Conservation (phyloP, 257 asterid species). For the Pogostemon cablin region DNA sequence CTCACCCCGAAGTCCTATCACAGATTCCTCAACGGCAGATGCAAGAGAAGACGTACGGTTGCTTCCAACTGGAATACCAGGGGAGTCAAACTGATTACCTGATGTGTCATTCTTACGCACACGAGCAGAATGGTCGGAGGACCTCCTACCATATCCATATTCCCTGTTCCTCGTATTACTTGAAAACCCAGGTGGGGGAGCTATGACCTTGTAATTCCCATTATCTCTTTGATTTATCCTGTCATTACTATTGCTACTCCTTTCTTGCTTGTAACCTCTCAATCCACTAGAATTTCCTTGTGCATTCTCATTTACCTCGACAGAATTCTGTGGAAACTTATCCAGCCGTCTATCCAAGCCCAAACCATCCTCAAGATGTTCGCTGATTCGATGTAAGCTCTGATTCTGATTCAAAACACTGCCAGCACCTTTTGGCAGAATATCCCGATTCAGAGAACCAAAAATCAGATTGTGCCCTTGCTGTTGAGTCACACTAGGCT, state of each 20-base stretch:
- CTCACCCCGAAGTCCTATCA: slow-evolving; percentile 37
- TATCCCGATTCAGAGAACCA: slow-evolving; percentile 52
- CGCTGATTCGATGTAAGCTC: slow-evolving; percentile 29
- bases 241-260: slow-evolving; percentile 30
- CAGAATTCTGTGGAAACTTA: slow-evolving; percentile 36
- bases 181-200: slow-evolving; percentile 58
- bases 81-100: slow-evolving; percentile 46
- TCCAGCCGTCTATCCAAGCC: slow-evolving; percentile 38
- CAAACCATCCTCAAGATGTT: slow-evolving; percentile 31
- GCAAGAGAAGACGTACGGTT: slow-evolving; percentile 43
- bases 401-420: slow-evolving; percentile 27
- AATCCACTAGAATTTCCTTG: slow-evolving; percentile 36
- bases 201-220: slow-evolving; percentile 40
- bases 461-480: slow-evolving; percentile 56
- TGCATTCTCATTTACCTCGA: slow-evolving; percentile 34
- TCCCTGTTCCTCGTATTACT: slow-evolving; percentile 39
- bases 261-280: slow-evolving; percentile 39
- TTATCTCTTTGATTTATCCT: slow-evolving; percentile 39
- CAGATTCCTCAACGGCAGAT: slow-evolving; percentile 48
- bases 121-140: slow-evolving; percentile 39
- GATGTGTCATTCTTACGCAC: slow-evolving; percentile 31
- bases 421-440: slow-evolving; percentile 31
- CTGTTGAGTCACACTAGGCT: slow-evolving; percentile 29
- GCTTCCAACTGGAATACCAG: slow-evolving; percentile 45
- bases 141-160: slow-evolving; percentile 35